Base-by-base conservation (phyloP, 2,329 filamentous ascomycete genomes). In the Scortechinia acanthostroma region DNA sequence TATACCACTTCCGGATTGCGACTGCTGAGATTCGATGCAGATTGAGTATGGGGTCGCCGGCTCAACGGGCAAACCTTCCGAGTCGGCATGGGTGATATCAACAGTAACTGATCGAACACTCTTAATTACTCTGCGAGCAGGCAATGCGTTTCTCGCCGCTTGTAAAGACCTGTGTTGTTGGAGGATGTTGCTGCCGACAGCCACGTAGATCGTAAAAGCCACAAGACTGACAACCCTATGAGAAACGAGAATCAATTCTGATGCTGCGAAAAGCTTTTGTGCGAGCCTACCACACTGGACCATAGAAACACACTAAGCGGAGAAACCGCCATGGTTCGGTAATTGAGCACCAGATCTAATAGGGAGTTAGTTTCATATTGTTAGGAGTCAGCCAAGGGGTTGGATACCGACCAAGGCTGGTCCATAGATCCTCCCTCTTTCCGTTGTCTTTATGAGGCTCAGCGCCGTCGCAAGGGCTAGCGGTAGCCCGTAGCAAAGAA, bases 261-360 rank as follows among this genome's bases (percentile, higher is more conserved):
- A 33, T 22, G 28, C 23, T 6, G 22, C n/a, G n/a, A n/a, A n/a
- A n/a, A n/a, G n/a, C n/a, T n/a, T n/a, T n/a, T n/a, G n/a, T 13
- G 1, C 5, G 3, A 3, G 52, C 69, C 58, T 59, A 84, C 83
- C 83, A 87, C 46, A 86, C 73, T 4, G 83, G 83, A 0, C 69
- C 82, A 54, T 93, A 94, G 58, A 91, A 91, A 21, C 80, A 75
- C 3, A 77, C 77, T 47, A 93, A 80, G 30, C 88, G 82, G 60
- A 87, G 77, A 47, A 82, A 74, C 46, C 88, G 83, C 76, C 83
- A 90, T 3, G 76, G 63, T 2, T 66, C 56, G 2, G 73, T 66
- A 16, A 93, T 71, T 88, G 88, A 93, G 58, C 88, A 94, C 88
- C 88, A 94, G 19, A 93, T 63, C 35, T 76, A 78, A 21, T n/a